Base-by-base conservation (phyloP, 129 eudicot genomes). In the Mikania micrantha region DNA sequence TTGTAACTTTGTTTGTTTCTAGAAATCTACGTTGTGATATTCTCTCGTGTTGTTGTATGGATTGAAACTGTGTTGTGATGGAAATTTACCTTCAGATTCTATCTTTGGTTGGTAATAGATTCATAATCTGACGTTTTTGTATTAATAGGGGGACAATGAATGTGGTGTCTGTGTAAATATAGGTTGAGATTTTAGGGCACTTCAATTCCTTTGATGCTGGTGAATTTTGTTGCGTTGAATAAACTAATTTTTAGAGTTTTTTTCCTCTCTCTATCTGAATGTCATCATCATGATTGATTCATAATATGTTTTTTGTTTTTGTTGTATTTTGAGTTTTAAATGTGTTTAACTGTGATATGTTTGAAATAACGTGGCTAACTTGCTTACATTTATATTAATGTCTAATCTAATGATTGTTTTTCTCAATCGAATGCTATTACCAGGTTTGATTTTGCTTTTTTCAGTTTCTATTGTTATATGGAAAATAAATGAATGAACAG, bases 291-390 rank as follows among this genome's bases (percentile, higher is more conserved):
- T 15, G 11, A n/a, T 29, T 38, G 47, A 60, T 58, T 60, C 60
- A 3, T 20, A 31, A 44, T 60, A 57, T 48, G 27, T 38, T 47
- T 32, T 53, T n/a, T n/a, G 17, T 17, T 32, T 12, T n/a, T n/a
- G n/a, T n/a, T 28, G 20, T 54, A 19, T 24, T 57, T 27, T 61
- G 54, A 49, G 60, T 60, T 75, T 34, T 67, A 31, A 67, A 69
- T 59, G 31, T 28, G 65, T 54, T 15, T 60, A 4, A 21, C 57
- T 28, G 41, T 15, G 25, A 7, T 13, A 13, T 22, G 12, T 39
- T 50, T 44, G 38, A 22, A 21, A 65, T 65, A 41, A 57, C 27
- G 47, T 32, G 16, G 47, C 58, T 74, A 36, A 1, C 47, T 22
- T 11, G 47, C 58, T 74, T n/a, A 1, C 35, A 10, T 41, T 74